Base-by-base conservation (phyloP, 169 alveolate species). In the Plasmodium inui region DNA sequence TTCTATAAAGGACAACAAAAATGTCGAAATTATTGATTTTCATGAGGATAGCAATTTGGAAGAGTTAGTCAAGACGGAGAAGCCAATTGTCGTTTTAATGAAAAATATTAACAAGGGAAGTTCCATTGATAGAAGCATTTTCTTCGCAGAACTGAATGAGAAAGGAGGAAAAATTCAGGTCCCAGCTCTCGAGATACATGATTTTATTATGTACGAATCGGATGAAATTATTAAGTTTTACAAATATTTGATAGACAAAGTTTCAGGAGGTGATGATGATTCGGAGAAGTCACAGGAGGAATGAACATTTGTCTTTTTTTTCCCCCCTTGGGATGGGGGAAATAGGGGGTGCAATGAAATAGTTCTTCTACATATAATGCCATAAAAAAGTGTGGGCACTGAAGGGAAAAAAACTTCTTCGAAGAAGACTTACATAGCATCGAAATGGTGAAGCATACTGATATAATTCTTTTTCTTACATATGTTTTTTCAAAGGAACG, bases 61-160 rank as follows among this genome's bases (percentile, higher is more conserved):
- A 79, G 94, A 88, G n/a, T 14, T 79, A n/a, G 22, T 30, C 30
- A 57, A 88, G 50, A 37, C 82, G 17, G 61, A 79, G 3, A 88
- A 88, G 34, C 94, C 94, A 32, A 88, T 88, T 44, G 83, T 79
- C 73, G 94, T 88, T 79, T 37, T 88, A 34, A 57, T 88, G 73
- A 88, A 88, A 30, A 88, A 88, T 88, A 88, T 88, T 26, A 78
- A 76, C 46, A 61, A 57, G 37, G 88, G 71, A 78, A 57, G 82
- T 37, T 41, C 82, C 26, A 10, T 55, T 41, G 90, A 88, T 22
- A 79, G 83, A 88, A 88, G 90, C 71, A 12, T 1, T 10, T 88
- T 79, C 37, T 88, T 26, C 73, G 4, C 81, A 5, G 94, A 88
- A 6, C 74, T 88, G 46, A 28, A 30, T 10, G 22, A 9, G 34